Base-by-base conservation (phyloP, 345 rosid genomes). In the Brassica rapa region DNA sequence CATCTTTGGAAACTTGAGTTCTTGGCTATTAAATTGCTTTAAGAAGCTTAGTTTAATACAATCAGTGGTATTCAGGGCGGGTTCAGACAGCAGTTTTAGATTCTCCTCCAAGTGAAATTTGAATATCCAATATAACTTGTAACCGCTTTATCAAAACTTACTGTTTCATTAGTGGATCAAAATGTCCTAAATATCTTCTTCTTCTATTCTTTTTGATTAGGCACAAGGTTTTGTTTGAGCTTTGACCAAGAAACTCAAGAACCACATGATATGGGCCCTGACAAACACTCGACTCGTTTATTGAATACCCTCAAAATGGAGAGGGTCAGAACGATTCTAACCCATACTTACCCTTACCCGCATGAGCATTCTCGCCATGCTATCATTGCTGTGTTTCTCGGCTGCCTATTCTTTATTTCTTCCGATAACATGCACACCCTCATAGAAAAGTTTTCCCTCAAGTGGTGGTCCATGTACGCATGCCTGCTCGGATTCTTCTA, bases 391-490 rank as follows among this genome's bases (percentile, higher is more conserved):
- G 98, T 95, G 46, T 89, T 80, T 32, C 89, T 90, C 59, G 99
- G 98, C 76, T 95, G 99, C 83, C 82, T 95, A 66, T 95, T 95
- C 81, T 95, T 95, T 82, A 95, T 95, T 75, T 95, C 99, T 3
- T 93, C 97, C 0, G 99, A 95, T 78, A 95, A 95, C 82, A 93
- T 95, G 88, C 99, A 89, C 71, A 95, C 98, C 16, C 94, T 95
- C 65, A 80, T 95, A 33, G 99, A 91, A 53, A 95, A 95, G 86
- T 86, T 95, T 55, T 80, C 82, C 76, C 94, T 95, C 74, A 95
- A 95, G 79, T 95, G 99, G 99, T 95, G 98, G 99, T 91, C 98
- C 53, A 95, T 95, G 96, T 95, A 95, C 87, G 99, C 89, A 9
- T 95, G 99, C 73, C 76, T 95, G 85, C 93, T 95, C 55, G 99